These are phyloP conservation scores for Nicotiana tomentosiformis DNA, from an alignment of 257 asterid species.

Conservation along the genomic window DNA sequence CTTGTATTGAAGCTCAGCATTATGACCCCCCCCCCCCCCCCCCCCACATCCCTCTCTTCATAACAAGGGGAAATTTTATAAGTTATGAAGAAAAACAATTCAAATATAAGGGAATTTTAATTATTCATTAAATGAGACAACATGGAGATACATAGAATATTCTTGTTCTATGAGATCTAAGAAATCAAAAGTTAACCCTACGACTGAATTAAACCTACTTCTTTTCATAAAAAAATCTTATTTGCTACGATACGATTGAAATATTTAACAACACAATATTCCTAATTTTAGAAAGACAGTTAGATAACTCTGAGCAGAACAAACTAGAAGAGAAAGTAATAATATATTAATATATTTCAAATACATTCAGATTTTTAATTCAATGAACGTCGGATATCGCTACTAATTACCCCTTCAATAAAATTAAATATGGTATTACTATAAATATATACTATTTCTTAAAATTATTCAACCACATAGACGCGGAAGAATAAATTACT, in stretches of 20 bases:
- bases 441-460: background rate
- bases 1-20: background rate
- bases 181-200: background rate
- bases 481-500: background rate
- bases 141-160: background rate
- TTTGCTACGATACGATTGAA: background rate
- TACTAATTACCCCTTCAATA: background rate
- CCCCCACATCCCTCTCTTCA: too few relatives aligned
- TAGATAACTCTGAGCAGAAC: background rate
- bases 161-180: background rate
- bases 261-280: background rate
- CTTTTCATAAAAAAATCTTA: background rate
- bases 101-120: too few relatives aligned
- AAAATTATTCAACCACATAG: background rate
- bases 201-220: too few relatives aligned
- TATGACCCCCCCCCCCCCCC: too few relatives aligned
- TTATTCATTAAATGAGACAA: background rate
- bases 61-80: too few relatives aligned
- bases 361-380: background rate
- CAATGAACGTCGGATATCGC: background rate
- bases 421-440: background rate
- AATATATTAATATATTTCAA: too few relatives aligned
- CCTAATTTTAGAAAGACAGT: background rate
- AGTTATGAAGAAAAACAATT: background rate
- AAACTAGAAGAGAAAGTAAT: background rate